Evolutionary conservation across 2,329 filamentous ascomycete species (phyloP), one percentile per base, ranked within the genome.

Genomic region (Sporothrix sp.): DNA sequence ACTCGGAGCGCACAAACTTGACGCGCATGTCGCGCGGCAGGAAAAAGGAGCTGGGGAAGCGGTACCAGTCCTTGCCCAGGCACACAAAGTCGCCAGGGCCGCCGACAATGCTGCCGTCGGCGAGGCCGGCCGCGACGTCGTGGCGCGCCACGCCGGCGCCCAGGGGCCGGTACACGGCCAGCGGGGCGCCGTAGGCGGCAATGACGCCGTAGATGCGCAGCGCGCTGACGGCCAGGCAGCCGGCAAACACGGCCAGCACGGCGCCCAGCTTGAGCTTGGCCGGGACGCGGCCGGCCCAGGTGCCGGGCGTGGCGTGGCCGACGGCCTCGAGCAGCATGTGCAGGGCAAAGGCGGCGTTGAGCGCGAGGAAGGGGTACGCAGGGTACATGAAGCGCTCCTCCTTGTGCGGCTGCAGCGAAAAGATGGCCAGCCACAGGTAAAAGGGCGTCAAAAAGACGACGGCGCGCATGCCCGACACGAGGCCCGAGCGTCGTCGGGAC

Each of bases 361-460:
- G 73, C 0, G 86, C 85, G 33, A 98, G 73, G 56, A 91, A 88
- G 1, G 93, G 93, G 61, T 98, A 98, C 2, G 81, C 86, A 0
- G 93, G 93, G 61, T 95, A 98, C 90, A 98, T 97, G 71, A 98
- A 98, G 7, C 93, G 78, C 68, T 98, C 93, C 65, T 98, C 93
- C 62, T 98, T 98, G 69, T 98, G 93, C 14, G 93, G 87, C 63
- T 98, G 93, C 8, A 85, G 64, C 0, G 87, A 91, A 69, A 98
- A 97, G 55, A 97, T 93, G 3, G 69, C 78, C 25, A 98, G 76
- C 93, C 93, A 98, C 62, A 96, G 75, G 64, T 97, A 98, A 66
- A 97, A 95, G 0, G 93, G 93, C 1, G 79, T 70, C 49, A 91
- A 72, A 58, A 95, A 87, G 18, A 91, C 78, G 43, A 94, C 61